Evolutionary conservation across 1,284 basidiomycete genomes (phyloP), one percentile per base, ranked within the genome.

Genomic region (Veloporphyrellus conicus): DNA sequence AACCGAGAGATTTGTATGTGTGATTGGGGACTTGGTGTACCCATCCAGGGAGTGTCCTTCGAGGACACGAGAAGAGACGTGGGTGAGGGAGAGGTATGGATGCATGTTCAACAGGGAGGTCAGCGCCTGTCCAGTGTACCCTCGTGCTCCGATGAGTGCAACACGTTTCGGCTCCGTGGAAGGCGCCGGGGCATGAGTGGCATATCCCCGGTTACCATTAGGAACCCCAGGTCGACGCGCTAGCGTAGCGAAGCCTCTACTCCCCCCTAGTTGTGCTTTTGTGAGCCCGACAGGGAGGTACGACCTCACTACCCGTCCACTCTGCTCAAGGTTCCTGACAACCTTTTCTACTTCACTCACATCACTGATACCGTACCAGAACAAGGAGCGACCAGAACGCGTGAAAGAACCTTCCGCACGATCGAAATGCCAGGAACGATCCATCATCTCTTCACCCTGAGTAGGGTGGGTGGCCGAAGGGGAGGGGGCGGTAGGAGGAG

Each of bases 391-490:
- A 38, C 95, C 93, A 28, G 91, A 91, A 45, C 96, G 81, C 11
- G 94, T 96, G 75, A 99, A 99, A 70, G 89, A 92, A 8, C 95
- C 95, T 59, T 99, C 95, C 1, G 95, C 93, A 47, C 93, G 84
- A 75, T 99, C 96, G 66, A 97, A 99, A 74, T 99, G 95, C 95
- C 95, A 99, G 2, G 88, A 82, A 34, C 94, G 84, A 72, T 96
- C 87, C 37, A 61, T 54, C 48, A 63, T 64, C 74, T 98, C 95
- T 68, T 99, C 94, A 59, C 97, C 93, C 23, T 58, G 62, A 36
- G 51, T 39, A 20, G 50, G 44, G 1, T 59, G 50, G 28, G 39
- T 34, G 19, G 23, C 10, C n/a, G 47, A 47, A 22, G 48, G 48
- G 3, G 50, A 49, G n/a, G 60, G 52, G 0, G 45, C 40, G 5